Conservation (phyloP, 306 rosid genomes). For the Begonia fuchsioides region DNA sequence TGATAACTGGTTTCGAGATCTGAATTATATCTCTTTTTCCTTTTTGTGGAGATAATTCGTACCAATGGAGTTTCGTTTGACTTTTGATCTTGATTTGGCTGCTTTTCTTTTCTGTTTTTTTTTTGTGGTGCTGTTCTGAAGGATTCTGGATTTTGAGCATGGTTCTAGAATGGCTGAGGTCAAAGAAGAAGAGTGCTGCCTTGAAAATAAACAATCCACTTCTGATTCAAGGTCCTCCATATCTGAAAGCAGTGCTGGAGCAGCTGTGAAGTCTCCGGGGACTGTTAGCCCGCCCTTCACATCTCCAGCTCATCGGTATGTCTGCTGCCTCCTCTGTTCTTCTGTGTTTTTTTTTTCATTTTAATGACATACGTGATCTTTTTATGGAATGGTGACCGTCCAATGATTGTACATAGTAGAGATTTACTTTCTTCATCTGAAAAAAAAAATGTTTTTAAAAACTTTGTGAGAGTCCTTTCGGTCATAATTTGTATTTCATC, state of each 20-base stretch:
- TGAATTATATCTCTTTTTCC: conserved; percentile 17
- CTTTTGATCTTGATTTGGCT: conserved; percentile 3
- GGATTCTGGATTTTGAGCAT: conserved; percentile 27
- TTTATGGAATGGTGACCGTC: no score
- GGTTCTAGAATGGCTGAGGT: conserved; percentile 38
- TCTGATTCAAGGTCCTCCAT: conserved; percentile 73
- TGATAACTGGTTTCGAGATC: conserved; percentile 49
- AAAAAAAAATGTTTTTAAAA: no score
- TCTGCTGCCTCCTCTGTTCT: conserved; percentile 3
- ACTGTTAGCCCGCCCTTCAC: conserved; percentile 50
- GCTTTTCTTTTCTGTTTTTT: neutral
- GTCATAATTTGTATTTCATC: no score
- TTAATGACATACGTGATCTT: no score
- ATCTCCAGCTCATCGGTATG: conserved; percentile 61
- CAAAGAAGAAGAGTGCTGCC: conserved; percentile 68
- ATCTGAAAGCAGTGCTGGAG: conserved; percentile 71
- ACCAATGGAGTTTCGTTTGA: conserved; percentile 12
- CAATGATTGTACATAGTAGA: no score
- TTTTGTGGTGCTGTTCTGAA: conserved; percentile 6
- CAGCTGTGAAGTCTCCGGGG: conserved; percentile 53
- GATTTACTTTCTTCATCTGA: no score
- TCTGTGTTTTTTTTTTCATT: conserved; percentile 4
- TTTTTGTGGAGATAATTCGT: conserved; percentile 12
- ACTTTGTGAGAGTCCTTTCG: no score
- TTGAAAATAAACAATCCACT: conserved; percentile 80